Evolutionary conservation across 2,329 filamentous ascomycete genomes (phyloP), one percentile per base, ranked within the genome.

Genomic region (Ascochyta fabae): DNA sequence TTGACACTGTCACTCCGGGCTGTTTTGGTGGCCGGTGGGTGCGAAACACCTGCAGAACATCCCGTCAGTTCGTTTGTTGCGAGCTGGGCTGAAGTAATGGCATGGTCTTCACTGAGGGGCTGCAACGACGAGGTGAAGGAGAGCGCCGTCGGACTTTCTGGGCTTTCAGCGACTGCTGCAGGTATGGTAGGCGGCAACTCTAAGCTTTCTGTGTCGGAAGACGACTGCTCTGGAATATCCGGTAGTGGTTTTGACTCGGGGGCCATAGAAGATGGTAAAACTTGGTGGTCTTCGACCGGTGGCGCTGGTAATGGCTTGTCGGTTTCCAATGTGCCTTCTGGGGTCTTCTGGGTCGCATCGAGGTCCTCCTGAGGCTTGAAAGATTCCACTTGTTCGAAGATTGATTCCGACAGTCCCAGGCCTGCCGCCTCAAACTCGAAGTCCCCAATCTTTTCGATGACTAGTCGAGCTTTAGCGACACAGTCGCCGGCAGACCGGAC

Each of bases 401-500:
- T 70, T 2, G 64, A 59, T 19, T 75, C 67, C 4, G 72, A 69
- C 9, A 90, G 61, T 68, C 76, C 60, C 35, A 77, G 60, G 69
- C 76, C 60, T 16, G 77, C 78, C 3, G 55, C 56, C 41, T 67
- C 86, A 63, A 93, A 86, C 74, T 96, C 92, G 62, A 96, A 96
- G 74, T 96, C 93, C 19, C 93, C 92, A 60, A 95, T 92, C 58
- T 89, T 85, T 76, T 96, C 92, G 54, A 99, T 89, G 40, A 96
- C 87, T 71, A 86, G 83, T 67, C 92, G 92, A 10, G 93, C 89
- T 77, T 93, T 94, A 6, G 90, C 88, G 19, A 96, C 90, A 74
- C 94, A 97, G 65, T 96, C 92, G 36, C 94, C 94, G 40, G 93
- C 92, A 22, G 91, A 90, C 64, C 92, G 88, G 24, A 99, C 93